Evolutionary conservation across 2,329 filamentous ascomycete genomes (phyloP).

Genomic region (Penicillium sp.): DNA sequence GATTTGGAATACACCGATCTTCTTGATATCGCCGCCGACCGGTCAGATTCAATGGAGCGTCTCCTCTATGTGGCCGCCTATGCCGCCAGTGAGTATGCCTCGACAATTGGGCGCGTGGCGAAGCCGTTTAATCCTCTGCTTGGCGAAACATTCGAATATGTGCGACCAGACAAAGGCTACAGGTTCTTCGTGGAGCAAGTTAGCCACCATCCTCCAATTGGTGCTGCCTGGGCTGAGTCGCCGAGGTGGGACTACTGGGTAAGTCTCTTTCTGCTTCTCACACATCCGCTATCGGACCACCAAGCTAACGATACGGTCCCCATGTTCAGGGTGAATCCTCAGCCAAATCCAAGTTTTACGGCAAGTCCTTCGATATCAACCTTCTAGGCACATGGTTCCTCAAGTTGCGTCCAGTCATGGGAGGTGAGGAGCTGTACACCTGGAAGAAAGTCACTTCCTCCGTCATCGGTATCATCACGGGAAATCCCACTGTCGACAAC

Average conservation of each 20-base stretch:
- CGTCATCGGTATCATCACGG: slow-evolving; percentile 97
- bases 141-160: slow-evolving; percentile 96
- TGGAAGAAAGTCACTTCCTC: slow-evolving; percentile 99
- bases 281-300: not conserved
- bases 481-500: slow-evolving; percentile 94
- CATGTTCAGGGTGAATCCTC: slow-evolving; percentile 74
- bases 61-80: slow-evolving; percentile 94
- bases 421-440: slow-evolving; percentile 83
- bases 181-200: slow-evolving; percentile 99
- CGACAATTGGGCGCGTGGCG: slow-evolving; percentile 91
- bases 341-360: slow-evolving; percentile 95
- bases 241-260: slow-evolving; percentile 90
- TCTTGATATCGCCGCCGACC: slow-evolving; percentile 81
- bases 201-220: slow-evolving; percentile 92
- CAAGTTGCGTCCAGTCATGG: slow-evolving; percentile 70
- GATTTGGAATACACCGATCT: slow-evolving; percentile 98
- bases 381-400: slow-evolving; percentile 97
- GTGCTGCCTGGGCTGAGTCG: slow-evolving; percentile 88
- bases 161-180: slow-evolving; percentile 91
- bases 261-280: slow-evolving; percentile 26
- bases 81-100: slow-evolving; percentile 93
- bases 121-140: slow-evolving; percentile 97
- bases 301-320: slow-evolving; percentile 17
- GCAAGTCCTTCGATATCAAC: slow-evolving; percentile 96
- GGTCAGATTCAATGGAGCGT: slow-evolving; percentile 82